Base-by-base conservation (phyloP, 495 filamentous ascomycete genomes). In the Glonium stellatum region DNA sequence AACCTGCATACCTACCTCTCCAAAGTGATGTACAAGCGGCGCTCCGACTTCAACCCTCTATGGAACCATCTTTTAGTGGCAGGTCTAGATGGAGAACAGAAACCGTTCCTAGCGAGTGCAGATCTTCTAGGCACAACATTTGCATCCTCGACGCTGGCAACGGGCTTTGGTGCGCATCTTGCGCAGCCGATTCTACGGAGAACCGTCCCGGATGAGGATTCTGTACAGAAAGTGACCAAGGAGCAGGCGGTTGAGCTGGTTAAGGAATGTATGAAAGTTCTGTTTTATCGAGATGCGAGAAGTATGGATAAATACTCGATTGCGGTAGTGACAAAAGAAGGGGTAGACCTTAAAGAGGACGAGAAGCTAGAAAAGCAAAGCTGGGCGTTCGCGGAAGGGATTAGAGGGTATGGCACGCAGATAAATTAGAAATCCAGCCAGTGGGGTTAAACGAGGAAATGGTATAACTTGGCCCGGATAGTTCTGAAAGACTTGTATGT, bases 221-320 rank as follows among this genome's bases (percentile, higher is more conserved):
- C 86, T 35, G 84, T 87, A 23, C 80, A 80, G 60, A 73, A 79
- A 48, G 76, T 97, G 57, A 87, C 77, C 47, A 82, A 82, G 67
- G 92, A 97, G 67, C 70, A 87, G 72, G 93, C 93, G 44, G 79
- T 96, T 51, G 78, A 82, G 25, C 80, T 88, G 13, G 76, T 97
- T 58, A 86, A 86, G 76, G 87, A 96, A 74, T 95, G 89, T 72
- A 90, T 98, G 87, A 97, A 97, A 80, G 92, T 97, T 58, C 80
- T 98, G 57, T 98, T 90, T 79, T 98, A 98, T 78, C 82, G 93
- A 62, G 93, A 98, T 78, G 93, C 93, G 8, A 84, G 93, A 69
- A 93, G 88, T 78, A 73, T 91, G 71, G 90, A 97, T 74, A 80
- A 84, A 71, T 98, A 96, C 73, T 89, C 87, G 55, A 85, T 98